Conservation (phyloP, 2,329 filamentous ascomycete genomes). For the Exophiala xenobiotica region DNA sequence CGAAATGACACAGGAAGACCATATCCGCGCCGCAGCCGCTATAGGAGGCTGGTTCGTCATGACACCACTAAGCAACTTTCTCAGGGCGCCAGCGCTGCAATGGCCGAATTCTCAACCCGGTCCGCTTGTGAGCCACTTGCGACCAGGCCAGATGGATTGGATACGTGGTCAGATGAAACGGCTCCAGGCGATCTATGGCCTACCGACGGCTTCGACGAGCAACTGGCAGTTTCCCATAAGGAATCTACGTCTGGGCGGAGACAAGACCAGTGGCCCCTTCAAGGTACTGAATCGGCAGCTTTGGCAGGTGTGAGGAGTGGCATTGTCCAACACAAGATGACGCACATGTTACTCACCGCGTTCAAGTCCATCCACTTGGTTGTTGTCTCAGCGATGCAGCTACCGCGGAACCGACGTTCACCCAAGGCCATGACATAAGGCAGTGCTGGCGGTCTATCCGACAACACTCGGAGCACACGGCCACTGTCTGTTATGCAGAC, state of each 20-base stretch:
- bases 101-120: background rate
- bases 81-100: constrained; percentile 3
- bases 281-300: background rate
- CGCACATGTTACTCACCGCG: too few relatives aligned
- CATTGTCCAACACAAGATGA: background rate
- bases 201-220: constrained; percentile 1
- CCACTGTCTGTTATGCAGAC: too few relatives aligned
- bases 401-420: too few relatives aligned
- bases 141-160: constrained; percentile 20
- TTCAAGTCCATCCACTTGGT: too few relatives aligned
- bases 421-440: too few relatives aligned
- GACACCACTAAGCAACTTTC: constrained; percentile 17
- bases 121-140: constrained; percentile 12
- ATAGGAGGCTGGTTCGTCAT: constrained; percentile 25
- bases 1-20: constrained; percentile 24
- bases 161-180: constrained; percentile 16
- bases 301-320: constrained; percentile 2
- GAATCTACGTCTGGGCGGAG: background rate
- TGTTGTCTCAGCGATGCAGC: too few relatives aligned
- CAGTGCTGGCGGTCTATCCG: too few relatives aligned
- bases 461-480: too few relatives aligned
- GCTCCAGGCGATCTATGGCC: constrained; percentile 23
- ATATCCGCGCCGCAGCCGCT: constrained; percentile 21
- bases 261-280: too few relatives aligned
- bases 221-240: constrained; percentile 2